Base-by-base conservation (phyloP, 176 grass and related monocot species). In the Oropetium thomaeum region DNA sequence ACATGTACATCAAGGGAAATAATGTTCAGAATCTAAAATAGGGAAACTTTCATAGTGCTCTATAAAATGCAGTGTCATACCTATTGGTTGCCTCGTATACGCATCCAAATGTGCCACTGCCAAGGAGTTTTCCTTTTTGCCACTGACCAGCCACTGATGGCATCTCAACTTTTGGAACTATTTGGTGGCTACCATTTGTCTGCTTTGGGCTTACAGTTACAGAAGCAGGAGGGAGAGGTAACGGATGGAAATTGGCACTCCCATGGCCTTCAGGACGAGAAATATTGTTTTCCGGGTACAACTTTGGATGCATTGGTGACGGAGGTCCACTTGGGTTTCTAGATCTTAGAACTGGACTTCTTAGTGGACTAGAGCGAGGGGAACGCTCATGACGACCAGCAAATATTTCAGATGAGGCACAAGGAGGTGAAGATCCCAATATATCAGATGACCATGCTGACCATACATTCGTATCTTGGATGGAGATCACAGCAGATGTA, bases 31-130 rank as follows among this genome's bases (percentile, higher is more conserved):
- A 79, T 48, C 52, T 52, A 45, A 70, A 15, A 75, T 77, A 35
- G 74, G 37, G 34, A 4, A 53, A 62, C 19, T 44, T 63, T 57
- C 32, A 44, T 58, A 76, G 45, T 38, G 60, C 30, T 66, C 7
- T 58, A 82, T 39, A 72, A 80, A 58, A 75, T 15, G 14, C 23
- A 49, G n/a, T 79, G 16, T 0, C 74, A 63, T 88, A 99, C 96
- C 84, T 96, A 78, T 95, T 95, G n/a, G 86, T 88, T 15, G 87
- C 96, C 83, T 90, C 96, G 42, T 95, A 99, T 64, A 99, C 96
- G 66, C 90, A 88, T 65, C 96, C 96, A 85, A 87, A 99, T 60
- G 92, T 95, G 37, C 96, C 96, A 62, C 92, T 99, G 17, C 96
- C 96, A 32, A 99, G 90, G 64, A 92, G 89, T 79, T 88, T 90